Evolutionary conservation across 202 grass and related monocot species (phyloP).

Genomic region (Zizania palustris): DNA sequence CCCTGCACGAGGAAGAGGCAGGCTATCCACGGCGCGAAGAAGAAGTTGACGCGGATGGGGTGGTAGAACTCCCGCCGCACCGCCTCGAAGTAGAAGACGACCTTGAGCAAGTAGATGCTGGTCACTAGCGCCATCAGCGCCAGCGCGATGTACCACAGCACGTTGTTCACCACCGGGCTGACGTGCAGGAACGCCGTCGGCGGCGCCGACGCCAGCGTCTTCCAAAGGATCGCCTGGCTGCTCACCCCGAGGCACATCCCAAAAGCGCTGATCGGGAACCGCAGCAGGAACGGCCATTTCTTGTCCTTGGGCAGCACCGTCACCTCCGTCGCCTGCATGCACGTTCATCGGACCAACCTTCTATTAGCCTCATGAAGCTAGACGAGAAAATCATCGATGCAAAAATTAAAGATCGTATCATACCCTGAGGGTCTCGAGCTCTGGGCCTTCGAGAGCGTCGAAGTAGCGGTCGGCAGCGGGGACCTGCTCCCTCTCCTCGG

Average conservation of each 20-base stretch:
- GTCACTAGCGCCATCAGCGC: conserved; percentile 57
- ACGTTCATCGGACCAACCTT: too few relatives aligned
- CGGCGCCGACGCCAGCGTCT: conserved; percentile 59
- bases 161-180: conserved; percentile 49
- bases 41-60: conserved; percentile 86
- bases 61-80: conserved; percentile 88
- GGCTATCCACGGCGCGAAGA: conserved; percentile 89
- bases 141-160: conserved; percentile 67
- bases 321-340: conserved; percentile 49
- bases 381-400: too few relatives aligned
- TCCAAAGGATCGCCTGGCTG: conserved; percentile 91
- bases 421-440: conserved; percentile 72
- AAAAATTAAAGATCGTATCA: too few relatives aligned
- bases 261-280: conserved; percentile 78
- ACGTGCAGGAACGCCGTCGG: conserved; percentile 70
- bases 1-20: conserved; percentile 74
- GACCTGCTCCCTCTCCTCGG: conserved; percentile 56
- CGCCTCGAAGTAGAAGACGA: conserved; percentile 84
- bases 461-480: conserved; percentile 81
- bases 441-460: conserved; percentile 84
- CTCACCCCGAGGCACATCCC: conserved; percentile 87
- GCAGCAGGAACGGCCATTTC: conserved; percentile 87
- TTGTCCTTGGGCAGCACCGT: conserved; percentile 73
- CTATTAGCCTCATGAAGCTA: too few relatives aligned
- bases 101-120: conserved; percentile 71